phyloP scores from a whole-genome alignment of 805 yeast species.

The Candida ficus region DNA sequence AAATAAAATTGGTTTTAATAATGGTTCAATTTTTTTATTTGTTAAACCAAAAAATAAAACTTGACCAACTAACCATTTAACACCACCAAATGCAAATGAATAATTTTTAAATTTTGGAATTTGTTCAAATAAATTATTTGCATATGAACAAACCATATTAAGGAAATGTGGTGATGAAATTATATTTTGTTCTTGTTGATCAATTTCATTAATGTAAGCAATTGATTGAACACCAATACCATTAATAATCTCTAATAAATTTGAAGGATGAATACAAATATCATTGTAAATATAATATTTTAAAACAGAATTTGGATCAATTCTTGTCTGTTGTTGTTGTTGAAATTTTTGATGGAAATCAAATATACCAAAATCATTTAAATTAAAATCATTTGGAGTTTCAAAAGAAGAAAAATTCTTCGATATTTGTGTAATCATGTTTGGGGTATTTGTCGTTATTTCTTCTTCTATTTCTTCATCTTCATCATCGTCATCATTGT shows the following conservation, averaged over 20 bases:
- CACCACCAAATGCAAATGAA: constrained; percentile 15
- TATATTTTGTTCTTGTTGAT: constrained; percentile 6
- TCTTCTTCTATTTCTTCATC: not conserved
- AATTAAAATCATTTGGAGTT: constrained; percentile 1
- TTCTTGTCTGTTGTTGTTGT: not conserved
- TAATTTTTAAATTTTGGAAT: constrained; percentile 12
- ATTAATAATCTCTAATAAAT: constrained; percentile 9
- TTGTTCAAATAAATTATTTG: constrained; percentile 11
- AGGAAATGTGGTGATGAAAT: constrained; percentile 11
- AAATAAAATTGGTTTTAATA: constrained; percentile 10
- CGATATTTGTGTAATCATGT: no score
- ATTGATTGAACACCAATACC: constrained; percentile 10
- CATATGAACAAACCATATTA: constrained; percentile 13
- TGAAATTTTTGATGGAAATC: constrained; percentile 3
- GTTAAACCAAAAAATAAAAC: constrained; percentile 9
- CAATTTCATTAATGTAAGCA: constrained; percentile 8
- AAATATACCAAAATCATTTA: constrained; percentile 4
- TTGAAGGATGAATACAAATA: constrained; percentile 8
- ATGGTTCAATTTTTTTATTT: constrained; percentile 7
- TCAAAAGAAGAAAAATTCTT: constrained; percentile 4
- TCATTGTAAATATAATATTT: constrained; percentile 10
- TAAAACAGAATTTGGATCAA: constrained; percentile 5
- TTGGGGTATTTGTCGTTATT: no score
- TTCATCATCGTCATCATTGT: not conserved
- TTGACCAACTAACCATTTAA: constrained; percentile 14